Percentiles rank a stretch among this genome's conserved stretches.
phyloP scores from a whole-genome alignment of 2,329 filamentous ascomycete species.

The Pseudohalonectria lignicola region DNA sequence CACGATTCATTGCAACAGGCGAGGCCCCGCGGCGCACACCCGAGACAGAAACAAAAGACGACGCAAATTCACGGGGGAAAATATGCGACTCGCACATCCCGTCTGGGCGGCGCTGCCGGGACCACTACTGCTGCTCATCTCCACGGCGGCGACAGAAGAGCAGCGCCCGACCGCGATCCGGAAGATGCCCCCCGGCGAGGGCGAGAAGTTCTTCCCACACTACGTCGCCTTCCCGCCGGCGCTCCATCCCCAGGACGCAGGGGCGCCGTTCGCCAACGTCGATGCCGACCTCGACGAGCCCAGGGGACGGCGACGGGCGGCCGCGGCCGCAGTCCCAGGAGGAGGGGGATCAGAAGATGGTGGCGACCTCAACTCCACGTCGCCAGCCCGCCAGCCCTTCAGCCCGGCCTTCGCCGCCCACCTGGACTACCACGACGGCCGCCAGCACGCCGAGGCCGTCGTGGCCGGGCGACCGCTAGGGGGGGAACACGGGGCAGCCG shows the following conservation, averaged over 20 bases:
- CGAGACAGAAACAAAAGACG: too few species aligned
- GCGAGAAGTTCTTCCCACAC: conserved; percentile 63
- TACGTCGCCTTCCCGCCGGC: conserved; percentile 42
- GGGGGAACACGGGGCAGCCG: too few species aligned
- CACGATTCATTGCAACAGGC: too few species aligned
- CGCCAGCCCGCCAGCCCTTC: too few species aligned
- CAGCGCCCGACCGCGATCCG: conserved; percentile 47
- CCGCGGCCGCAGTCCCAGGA: conserved; percentile 10
- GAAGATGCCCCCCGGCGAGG: conserved; percentile 61
- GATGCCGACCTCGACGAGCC: conserved; percentile 1
- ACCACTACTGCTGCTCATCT: conserved; percentile 27
- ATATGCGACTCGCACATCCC: background rate
- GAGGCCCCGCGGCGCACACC: too few species aligned
- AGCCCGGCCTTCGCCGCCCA: conserved; percentile 43
- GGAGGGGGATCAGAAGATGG: too few species aligned
- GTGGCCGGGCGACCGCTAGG: too few species aligned
- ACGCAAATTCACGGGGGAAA: background rate
- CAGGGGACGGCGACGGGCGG: background rate
- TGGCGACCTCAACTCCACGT: too few species aligned
- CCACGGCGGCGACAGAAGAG: conserved; percentile 20
- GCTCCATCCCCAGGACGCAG: background rate
- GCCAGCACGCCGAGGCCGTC: conserved; percentile 9
- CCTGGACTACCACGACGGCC: conserved; percentile 11
- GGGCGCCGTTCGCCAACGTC: conserved; percentile 4
- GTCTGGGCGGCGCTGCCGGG: background rate